Evolutionary conservation across 1,139 yeast species (phyloP).

Genomic region (Kurtzmaniella quercitrusa): DNA sequence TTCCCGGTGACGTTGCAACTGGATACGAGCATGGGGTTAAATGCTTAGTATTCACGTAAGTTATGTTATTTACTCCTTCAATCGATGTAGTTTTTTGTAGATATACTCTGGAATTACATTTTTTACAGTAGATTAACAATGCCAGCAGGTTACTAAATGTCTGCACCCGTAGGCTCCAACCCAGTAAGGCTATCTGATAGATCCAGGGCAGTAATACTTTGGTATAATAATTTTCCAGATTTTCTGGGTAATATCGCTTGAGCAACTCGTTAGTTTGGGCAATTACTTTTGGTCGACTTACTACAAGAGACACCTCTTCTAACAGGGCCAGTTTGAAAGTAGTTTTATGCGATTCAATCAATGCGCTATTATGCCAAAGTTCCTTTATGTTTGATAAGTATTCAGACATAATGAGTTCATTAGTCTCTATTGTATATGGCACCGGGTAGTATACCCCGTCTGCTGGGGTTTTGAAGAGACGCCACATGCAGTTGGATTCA

Average conservation of each 20-base stretch:
- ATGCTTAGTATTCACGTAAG: conserved; percentile 12
- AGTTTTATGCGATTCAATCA: not conserved
- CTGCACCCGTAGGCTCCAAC: conserved; percentile 36
- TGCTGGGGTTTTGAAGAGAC: conserved; percentile 31
- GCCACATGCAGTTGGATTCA: conserved; percentile 33
- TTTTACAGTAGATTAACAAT: conserved; percentile 29
- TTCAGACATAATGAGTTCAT: conserved; percentile 22
- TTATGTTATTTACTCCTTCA: not conserved
- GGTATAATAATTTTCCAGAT: conserved; percentile 30
- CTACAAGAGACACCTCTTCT: conserved; percentile 1
- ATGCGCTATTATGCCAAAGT: conserved; percentile 23
- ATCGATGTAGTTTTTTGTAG: conserved; percentile 11
- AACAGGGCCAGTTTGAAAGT: conserved; percentile 5
- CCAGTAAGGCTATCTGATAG: conserved; percentile 29
- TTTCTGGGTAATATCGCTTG: conserved; percentile 22
- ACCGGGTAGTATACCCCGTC: conserved; percentile 33
- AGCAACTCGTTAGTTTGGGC: conserved; percentile 29
- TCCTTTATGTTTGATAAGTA: conserved; percentile 26
- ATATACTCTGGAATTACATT: conserved; percentile 35
- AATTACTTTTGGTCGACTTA: conserved; percentile 13
- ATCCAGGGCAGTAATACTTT: conserved; percentile 29
- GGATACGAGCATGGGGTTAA: conserved; percentile 32
- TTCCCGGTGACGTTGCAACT: not conserved
- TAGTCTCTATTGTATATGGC: conserved; percentile 30
- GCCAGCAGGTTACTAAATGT: conserved; percentile 23